Evolutionary conservation across 805 yeast species (phyloP).

Genomic region (Brettanomyces bruxellensis): DNA sequence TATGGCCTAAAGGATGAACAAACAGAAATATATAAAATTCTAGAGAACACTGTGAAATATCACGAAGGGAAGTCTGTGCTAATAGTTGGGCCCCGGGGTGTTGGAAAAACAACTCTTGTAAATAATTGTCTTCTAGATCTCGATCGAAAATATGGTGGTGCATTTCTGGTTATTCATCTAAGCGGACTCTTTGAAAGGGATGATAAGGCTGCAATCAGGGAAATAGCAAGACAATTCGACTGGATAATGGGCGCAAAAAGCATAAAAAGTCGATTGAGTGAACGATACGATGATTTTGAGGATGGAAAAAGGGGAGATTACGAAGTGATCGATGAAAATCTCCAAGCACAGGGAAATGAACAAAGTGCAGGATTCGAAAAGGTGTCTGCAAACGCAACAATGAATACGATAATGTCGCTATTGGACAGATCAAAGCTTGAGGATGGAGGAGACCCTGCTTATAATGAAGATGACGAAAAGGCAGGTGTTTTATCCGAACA

Average conservation of each 20-base stretch:
- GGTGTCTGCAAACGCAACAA: slow-evolving; percentile 50
- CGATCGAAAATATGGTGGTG: slow-evolving; percentile 30
- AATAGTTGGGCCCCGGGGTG: slow-evolving; percentile 69
- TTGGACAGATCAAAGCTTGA: slow-evolving; percentile 31
- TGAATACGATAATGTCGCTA: slow-evolving; percentile 45
- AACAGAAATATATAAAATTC: slow-evolving; percentile 43
- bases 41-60: slow-evolving; percentile 56
- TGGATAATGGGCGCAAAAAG: slow-evolving; percentile 13
- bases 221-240: slow-evolving; percentile 80
- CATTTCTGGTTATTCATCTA: slow-evolving; percentile 54
- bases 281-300: slow-evolving; percentile 5
- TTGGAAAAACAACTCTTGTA: slow-evolving; percentile 65
- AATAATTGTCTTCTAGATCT: slow-evolving; percentile 46
- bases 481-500: slow-evolving; percentile 3
- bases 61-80: slow-evolving; percentile 77
- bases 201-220: slow-evolving; percentile 73
- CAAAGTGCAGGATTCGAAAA: slow-evolving; percentile 40
- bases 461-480: slow-evolving; percentile 10
- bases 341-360: slow-evolving; percentile 53
- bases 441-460: slow-evolving; percentile 12
- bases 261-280: not conserved
- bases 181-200: slow-evolving; percentile 67
- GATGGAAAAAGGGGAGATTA: slow-evolving; percentile 10
- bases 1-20: slow-evolving; percentile 32
- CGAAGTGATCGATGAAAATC: slow-evolving; percentile 32